phyloP scores from a whole-genome alignment of 2,329 filamentous ascomycete species.

The Mariannaea elegans region DNA sequence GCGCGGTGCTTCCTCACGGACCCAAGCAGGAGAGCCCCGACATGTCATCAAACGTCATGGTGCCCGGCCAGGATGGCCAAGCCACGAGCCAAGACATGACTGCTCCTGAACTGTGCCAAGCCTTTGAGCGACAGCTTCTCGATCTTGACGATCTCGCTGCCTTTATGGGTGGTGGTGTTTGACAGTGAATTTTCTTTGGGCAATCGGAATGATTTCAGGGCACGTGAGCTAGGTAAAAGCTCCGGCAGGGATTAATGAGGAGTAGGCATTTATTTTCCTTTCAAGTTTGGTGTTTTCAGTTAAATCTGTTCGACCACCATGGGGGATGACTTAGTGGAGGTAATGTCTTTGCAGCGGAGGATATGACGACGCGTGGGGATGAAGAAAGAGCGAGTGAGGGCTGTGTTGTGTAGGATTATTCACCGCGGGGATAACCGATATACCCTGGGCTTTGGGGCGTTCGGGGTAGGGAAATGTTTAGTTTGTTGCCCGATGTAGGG shows the following conservation, averaged over 20 bases:
- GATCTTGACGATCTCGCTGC: conserved; percentile 69
- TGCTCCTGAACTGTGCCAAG: conserved; percentile 64
- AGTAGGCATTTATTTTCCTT: conserved; percentile 10
- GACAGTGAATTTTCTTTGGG: conserved; percentile 2
- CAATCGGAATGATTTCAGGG: neutral
- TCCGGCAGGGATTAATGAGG: conserved; percentile 16
- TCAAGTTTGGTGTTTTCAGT: conserved; percentile 2
- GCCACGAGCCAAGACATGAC: conserved; percentile 63
- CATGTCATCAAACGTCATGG: conserved; percentile 43
- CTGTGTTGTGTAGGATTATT: conserved; percentile 34
- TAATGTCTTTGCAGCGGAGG: conserved; percentile 16
- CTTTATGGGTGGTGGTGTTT: conserved; percentile 71
- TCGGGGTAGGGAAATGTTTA: conserved; percentile 33
- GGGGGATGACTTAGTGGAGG: conserved; percentile 2
- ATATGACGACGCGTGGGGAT: conserved; percentile 16
- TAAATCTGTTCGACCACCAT: neutral
- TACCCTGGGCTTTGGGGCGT: conserved; percentile 41
- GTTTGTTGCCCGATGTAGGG: conserved; percentile 20
- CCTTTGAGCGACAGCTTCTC: conserved; percentile 67
- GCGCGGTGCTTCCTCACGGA: conserved; percentile 40
- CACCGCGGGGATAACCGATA: conserved; percentile 39
- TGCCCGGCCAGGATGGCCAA: conserved; percentile 44
- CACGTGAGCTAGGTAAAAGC: neutral
- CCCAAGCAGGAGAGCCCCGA: conserved; percentile 50
- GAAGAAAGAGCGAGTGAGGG: conserved; percentile 9